A percentile compares a stretch with the other conserved stretches of the same genome.
Evolutionary conservation across 2,329 filamentous ascomycete species (phyloP).

Genomic region (Diplodia sapinea): DNA sequence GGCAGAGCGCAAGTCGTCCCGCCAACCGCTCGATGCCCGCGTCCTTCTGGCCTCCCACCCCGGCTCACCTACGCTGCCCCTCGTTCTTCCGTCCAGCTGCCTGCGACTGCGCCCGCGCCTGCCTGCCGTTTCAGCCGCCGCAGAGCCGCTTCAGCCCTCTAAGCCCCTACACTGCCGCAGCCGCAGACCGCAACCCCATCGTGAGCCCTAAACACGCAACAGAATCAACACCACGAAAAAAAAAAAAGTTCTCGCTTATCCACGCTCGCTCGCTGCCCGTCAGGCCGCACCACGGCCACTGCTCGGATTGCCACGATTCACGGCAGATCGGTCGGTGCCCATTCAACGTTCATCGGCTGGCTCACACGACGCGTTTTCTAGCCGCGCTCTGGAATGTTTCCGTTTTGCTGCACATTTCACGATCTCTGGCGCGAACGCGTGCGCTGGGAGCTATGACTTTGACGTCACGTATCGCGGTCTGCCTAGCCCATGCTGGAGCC

Average conservation of each 20-base stretch:
- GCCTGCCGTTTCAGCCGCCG: constrained; percentile 27
- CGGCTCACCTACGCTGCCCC: constrained; percentile 1
- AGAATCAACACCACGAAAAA: neutral
- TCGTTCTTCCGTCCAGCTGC: constrained; percentile 12
- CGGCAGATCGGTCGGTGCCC: constrained; percentile 26
- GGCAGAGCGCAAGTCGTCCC: constrained; percentile 16
- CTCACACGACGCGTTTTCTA: constrained; percentile 24
- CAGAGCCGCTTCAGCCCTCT: constrained; percentile 20
- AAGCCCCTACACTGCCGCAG: neutral
- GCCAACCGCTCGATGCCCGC: neutral
- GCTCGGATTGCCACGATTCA: constrained; percentile 22
- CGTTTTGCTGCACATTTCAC: constrained; percentile 4
- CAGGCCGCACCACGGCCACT: constrained; percentile 20
- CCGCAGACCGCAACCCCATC: neutral
- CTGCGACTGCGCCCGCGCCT: constrained; percentile 17
- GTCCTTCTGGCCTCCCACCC: neutral
- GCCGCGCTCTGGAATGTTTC: constrained; percentile 24
- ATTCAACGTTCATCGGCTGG: constrained; percentile 12
- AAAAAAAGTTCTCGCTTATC: neutral
- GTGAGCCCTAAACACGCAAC: neutral
- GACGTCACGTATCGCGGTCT: constrained; percentile 16
- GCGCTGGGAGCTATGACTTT: constrained; percentile 4
- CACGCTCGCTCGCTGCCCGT: constrained; percentile 3
- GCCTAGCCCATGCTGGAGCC: neutral
- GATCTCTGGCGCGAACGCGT: neutral